Base-by-base conservation (phyloP, 352 stramenopile genomes). In the Peronospora destructor region DNA sequence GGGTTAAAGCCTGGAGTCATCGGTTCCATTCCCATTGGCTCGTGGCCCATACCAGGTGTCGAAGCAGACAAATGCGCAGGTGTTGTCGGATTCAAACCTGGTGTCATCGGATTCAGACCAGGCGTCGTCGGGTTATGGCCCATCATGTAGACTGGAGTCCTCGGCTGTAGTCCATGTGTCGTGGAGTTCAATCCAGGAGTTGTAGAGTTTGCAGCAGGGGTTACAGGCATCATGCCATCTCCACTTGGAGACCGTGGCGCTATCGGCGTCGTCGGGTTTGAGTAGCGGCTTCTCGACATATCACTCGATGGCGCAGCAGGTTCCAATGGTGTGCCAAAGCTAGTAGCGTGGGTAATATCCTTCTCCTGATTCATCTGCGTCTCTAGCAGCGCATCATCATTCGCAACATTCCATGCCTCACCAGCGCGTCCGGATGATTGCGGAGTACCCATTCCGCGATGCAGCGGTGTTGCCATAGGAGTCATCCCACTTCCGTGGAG, bases 301-400 rank as follows among this genome's bases (percentile, higher is more conserved):
- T 85, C 74, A 40, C 71, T 73, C n/a, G 76, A 76, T 12, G 84
- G 74, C 12, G 73, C 77, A 35, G 81, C 76, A 7, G 81, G 84
- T 44, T 92, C 84, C 44, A 94, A 50, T 11, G 84, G 84, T 13
- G 81, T 84, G 7, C 84, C 84, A 40, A 94, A 94, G 54, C 71
- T 94, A 13, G 78, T 91, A 21, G 84, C 84, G 47, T 94, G 84
- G 16, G 84, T 89, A 58, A 94, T 91, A 54, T 94, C 84, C 56
- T 90, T 90, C 53, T 94, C 84, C 48, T 94, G 84, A 53, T 91
- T 91, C 71, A 92, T 80, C 23, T 94, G 82, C 6, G 81, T 89
- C 49, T 94, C 84, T 10, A 94, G 54, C 23, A 94, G 42, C 7
- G 79, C 79, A 38, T 94, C 84, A 53, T 94, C 84, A 64, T 94